Percentiles rank a stretch among this genome's conserved stretches.
Evolutionary conservation across 2,329 filamentous ascomycete genomes (phyloP).

Genomic region (Colletotrichum sidae): DNA sequence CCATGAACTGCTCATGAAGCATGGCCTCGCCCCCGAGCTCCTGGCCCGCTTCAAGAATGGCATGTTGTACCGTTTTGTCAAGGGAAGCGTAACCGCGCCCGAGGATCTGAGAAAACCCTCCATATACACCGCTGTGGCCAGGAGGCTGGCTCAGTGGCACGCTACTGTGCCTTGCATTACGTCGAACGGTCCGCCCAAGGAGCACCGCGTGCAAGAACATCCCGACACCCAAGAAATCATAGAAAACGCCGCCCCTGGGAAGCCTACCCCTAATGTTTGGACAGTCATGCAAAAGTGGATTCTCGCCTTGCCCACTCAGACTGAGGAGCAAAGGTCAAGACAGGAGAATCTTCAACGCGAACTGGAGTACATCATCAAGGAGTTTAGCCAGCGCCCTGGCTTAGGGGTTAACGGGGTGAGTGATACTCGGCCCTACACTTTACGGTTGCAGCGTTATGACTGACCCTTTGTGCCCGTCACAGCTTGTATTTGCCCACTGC

Average conservation of each 20-base stretch:
- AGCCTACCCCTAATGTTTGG: constrained; percentile 89
- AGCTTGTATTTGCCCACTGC: constrained; percentile 94
- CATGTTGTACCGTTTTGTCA: constrained; percentile 92
- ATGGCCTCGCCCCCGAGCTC: constrained; percentile 86
- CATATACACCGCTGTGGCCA: constrained; percentile 86
- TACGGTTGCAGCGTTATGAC: neutral
- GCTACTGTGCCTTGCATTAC: constrained; percentile 73
- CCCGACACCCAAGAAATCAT: constrained; percentile 52
- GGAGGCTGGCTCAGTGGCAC: constrained; percentile 92
- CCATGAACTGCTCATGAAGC: constrained; percentile 87
- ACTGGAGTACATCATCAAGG: constrained; percentile 74
- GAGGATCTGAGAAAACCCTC: constrained; percentile 80
- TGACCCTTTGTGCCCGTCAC: constrained; percentile 19
- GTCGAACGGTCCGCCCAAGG: constrained; percentile 52
- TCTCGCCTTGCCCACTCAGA: constrained; percentile 80
- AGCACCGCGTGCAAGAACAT: constrained; percentile 41
- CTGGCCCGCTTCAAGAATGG: constrained; percentile 96
- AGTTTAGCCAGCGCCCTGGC: constrained; percentile 81
- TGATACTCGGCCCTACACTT: constrained; percentile 38
- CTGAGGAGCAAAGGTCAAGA: constrained; percentile 74
- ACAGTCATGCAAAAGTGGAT: constrained; percentile 98
- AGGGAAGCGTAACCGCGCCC: constrained; percentile 82
- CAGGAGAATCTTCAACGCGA: constrained; percentile 79
- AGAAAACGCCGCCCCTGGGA: constrained; percentile 69
- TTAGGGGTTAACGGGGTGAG: constrained; percentile 80